Conservation (phyloP, 768 basidiomycete genomes). For the Suillus subluteus region DNA sequence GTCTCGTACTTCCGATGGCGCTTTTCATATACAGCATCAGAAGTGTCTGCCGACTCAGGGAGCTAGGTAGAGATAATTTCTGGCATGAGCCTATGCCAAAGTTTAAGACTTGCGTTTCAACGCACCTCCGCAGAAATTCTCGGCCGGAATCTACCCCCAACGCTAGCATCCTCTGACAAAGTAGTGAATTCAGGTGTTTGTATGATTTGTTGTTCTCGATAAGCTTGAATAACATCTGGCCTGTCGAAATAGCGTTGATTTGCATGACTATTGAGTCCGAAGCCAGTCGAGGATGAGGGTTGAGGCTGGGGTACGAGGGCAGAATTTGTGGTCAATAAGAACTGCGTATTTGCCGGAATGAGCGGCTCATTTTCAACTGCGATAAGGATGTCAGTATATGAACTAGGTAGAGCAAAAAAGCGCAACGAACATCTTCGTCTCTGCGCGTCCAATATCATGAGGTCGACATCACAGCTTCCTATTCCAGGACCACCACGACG, state of each 20-base stretch:
- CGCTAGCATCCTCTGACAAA: constrained; percentile 52
- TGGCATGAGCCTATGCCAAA: constrained; percentile 8
- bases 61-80: not conserved
- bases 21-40: constrained; percentile 79
- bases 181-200: constrained; percentile 75
- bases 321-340: constrained; percentile 78
- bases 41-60: constrained; percentile 66
- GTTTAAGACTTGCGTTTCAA: constrained; percentile 14
- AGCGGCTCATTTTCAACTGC: constrained; percentile 74
- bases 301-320: constrained; percentile 48
- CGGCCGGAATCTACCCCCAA: constrained; percentile 72
- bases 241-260: constrained; percentile 79
- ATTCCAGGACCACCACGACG: constrained; percentile 82
- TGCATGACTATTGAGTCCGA: constrained; percentile 57
- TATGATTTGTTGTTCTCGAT: constrained; percentile 68
- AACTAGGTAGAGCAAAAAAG: constrained; percentile 10
- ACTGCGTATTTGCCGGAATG: constrained; percentile 64
- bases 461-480: constrained; percentile 77
- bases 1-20: constrained; percentile 86
- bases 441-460: constrained; percentile 82
- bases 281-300: constrained; percentile 40
- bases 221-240: constrained; percentile 74
- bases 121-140: constrained; percentile 73
- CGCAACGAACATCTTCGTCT: constrained; percentile 69
- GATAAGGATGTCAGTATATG: constrained; percentile 23